Evolutionary conservation across 2,329 filamentous ascomycete species (phyloP).

Genomic region (Venturia carpophila): DNA sequence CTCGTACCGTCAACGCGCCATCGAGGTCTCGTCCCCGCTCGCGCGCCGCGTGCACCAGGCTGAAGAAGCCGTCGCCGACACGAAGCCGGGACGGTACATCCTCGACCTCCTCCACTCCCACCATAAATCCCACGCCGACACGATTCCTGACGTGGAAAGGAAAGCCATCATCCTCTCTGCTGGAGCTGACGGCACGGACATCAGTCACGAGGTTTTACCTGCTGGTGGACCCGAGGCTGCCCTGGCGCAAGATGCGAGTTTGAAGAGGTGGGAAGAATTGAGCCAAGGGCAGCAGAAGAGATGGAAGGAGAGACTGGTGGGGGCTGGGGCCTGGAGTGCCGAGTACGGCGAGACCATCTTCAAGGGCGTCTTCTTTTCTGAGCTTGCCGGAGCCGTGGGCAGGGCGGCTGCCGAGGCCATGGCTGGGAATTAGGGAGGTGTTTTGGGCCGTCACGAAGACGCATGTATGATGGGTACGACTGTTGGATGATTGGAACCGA

Average conservation of each 20-base stretch:
- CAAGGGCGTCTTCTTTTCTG: constrained; percentile 68
- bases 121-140: constrained; percentile 16
- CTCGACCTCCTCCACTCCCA: constrained; percentile 25
- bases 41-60: not conserved
- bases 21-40: not conserved
- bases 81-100: constrained; percentile 4
- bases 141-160: constrained; percentile 19
- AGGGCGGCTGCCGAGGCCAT: constrained; percentile 32
- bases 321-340: constrained; percentile 72
- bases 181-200: constrained; percentile 28
- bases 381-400: constrained; percentile 58
- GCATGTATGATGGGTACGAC: no score
- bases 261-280: constrained; percentile 65
- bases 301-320: constrained; percentile 62
- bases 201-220: constrained; percentile 30
- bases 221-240: constrained; percentile 27
- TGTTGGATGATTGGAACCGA: no score
- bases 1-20: constrained; percentile 6
- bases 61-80: constrained; percentile 2
- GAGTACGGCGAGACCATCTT: constrained; percentile 70
- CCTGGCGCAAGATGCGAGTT: constrained; percentile 35
- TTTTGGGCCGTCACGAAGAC: not conserved
- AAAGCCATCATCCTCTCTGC: constrained; percentile 37
- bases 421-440: constrained; percentile 19
- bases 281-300: constrained; percentile 51